Evolutionary conservation across 1,284 basidiomycete species (phyloP), one percentile per base, ranked within the genome.

Genomic region (Austroboletus niveus): DNA sequence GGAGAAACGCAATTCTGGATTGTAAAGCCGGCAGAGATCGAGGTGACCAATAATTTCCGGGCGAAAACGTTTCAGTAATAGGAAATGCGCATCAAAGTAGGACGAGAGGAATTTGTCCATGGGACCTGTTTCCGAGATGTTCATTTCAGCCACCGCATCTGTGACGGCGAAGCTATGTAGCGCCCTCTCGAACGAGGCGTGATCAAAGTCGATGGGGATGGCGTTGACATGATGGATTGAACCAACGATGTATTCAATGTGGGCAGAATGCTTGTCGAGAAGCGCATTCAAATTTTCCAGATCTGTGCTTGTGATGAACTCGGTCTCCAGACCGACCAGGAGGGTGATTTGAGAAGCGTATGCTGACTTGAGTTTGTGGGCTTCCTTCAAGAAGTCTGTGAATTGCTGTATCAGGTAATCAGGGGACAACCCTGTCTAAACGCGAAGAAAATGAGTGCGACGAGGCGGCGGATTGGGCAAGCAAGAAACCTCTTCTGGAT

Each of bases 21-120:
- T 75, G 74, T 88, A 97, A 15, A 97, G 77, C 4, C 92, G 81
- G 66, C 89, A 94, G 1, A 95, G 79, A 70, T 99, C 96, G 57
- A 98, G 79, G 70, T 99, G 96, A 1, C 94, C 97, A 49, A 99
- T 79, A 36, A 99, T 79, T 68, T 96, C 93, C 11, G 96, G 97
- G 50, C 79, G 80, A 66, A 93, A 84, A 8, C 79, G 77, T 45
- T 73, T 62, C 40, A 97, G 63, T 36, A 98, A 69, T 36, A 78
- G 74, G 66, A 81, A 83, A 62, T 98, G 94, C 5, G 84, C 80
- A 63, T 96, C 93, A 57, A 97, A 87, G 71, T 97, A 98, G 3
- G 76, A 66, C 15, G 71, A 72, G 20, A 95, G 75, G 63, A 92
- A 82, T 7, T 59, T 60, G 49, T 76, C 75, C 61, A 72, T 69